These are phyloP conservation scores for Zygosaccharomyces gambellarensis DNA, from an alignment of 805 yeast genomes.

Conservation along the genomic window DNA sequence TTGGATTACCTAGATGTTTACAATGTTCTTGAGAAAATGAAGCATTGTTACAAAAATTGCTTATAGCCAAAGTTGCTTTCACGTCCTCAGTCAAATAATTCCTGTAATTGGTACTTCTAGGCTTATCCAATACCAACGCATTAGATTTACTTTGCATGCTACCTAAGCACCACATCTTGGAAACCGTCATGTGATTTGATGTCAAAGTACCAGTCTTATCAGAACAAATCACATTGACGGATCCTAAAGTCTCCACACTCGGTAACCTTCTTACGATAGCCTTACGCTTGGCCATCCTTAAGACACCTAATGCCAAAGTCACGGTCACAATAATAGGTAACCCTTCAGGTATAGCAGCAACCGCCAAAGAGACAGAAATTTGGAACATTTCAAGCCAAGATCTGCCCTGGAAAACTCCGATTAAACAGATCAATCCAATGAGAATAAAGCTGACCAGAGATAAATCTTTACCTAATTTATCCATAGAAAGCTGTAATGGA, in stretches of 20 bases:
- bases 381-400: conserved; percentile 98
- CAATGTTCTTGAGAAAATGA: conserved; percentile 63
- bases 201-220: conserved; percentile 92
- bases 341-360: conserved; percentile 99
- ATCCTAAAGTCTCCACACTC: conserved; percentile 90
- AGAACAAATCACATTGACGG: conserved; percentile 88
- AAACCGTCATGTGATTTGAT: conserved; percentile 85
- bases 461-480: conserved; percentile 85
- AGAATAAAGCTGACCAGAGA: conserved; percentile 79
- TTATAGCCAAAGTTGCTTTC: conserved; percentile 52
- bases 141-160: conserved; percentile 40
- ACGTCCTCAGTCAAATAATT: conserved; percentile 52
- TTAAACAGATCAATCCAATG: conserved; percentile 84
- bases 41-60: conserved; percentile 73
- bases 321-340: conserved; percentile 97
- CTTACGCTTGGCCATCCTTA: conserved; percentile 90
- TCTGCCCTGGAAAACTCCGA: conserved; percentile 89
- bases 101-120: conserved; percentile 37
- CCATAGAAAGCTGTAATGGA: conserved; percentile 94
- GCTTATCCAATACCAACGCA: conserved; percentile 42
- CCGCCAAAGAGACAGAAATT: conserved; percentile 94
- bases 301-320: conserved; percentile 90
- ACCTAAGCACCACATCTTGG: conserved; percentile 74
- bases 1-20: conserved; percentile 83
- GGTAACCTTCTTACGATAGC: conserved; percentile 95